phyloP scores from a whole-genome alignment of 176 grass and related monocot species.

The Olyra latifolia region DNA sequence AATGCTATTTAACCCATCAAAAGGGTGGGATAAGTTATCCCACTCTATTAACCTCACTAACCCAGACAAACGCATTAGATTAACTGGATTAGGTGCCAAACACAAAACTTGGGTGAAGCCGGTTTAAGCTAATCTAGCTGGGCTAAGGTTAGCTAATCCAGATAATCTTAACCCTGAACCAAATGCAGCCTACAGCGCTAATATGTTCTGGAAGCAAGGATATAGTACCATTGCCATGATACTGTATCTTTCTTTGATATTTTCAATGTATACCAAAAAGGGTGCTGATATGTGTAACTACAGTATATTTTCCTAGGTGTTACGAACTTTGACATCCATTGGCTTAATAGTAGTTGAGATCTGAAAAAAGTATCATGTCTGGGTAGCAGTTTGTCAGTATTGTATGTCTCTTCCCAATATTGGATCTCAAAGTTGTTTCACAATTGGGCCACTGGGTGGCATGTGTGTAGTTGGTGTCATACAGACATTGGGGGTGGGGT shows the following conservation, averaged over 20 bases:
- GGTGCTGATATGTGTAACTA: neutral
- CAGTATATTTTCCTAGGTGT: constrained; percentile 2
- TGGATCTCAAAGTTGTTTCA: neutral
- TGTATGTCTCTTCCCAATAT: neutral
- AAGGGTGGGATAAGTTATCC: too few relatives aligned
- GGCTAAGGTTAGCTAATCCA: too few relatives aligned
- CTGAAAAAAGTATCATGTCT: neutral
- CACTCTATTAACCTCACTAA: too few relatives aligned
- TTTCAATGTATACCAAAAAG: neutral
- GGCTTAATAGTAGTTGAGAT: neutral
- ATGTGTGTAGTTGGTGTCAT: constrained; percentile 1
- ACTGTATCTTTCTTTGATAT: neutral
- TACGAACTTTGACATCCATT: neutral
- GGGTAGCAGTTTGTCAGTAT: neutral
- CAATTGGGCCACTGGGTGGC: constrained; percentile 1
- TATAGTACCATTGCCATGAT: neutral
- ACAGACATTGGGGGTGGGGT: neutral
- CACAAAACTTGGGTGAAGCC: too few relatives aligned
- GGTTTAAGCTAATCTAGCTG: too few relatives aligned
- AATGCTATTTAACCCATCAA: too few relatives aligned
- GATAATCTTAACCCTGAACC: too few relatives aligned
- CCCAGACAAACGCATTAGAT: too few relatives aligned
- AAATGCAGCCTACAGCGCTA: too few relatives aligned
- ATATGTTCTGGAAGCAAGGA: neutral
- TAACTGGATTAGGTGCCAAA: too few relatives aligned